These are phyloP conservation scores for Zoysia matrella DNA, from an alignment of 202 grass and related monocot species.

Conservation along the genomic window DNA sequence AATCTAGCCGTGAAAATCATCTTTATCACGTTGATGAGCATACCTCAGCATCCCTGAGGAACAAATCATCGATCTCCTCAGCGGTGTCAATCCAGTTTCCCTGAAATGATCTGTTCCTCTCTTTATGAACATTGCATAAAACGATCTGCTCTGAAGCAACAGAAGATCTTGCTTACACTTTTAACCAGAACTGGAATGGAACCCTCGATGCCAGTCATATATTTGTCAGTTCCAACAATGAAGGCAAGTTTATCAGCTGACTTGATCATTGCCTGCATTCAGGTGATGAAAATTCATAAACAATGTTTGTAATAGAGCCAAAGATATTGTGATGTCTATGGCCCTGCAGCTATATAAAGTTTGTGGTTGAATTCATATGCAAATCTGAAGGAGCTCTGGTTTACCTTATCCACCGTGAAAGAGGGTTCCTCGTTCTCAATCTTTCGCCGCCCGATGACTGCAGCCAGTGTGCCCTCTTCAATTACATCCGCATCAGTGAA, in stretches of 20 bases:
- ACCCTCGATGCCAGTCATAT: conserved; percentile 65
- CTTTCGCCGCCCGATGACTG: conserved; percentile 73
- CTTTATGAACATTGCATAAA: conserved; percentile 37
- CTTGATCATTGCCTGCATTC: conserved; percentile 56
- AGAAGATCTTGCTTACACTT: conserved; percentile 57
- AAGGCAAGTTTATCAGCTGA: conserved; percentile 70
- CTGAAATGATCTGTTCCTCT: conserved; percentile 57
- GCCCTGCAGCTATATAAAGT: background rate
- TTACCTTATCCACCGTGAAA: conserved; percentile 81
- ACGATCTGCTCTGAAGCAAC: background rate
- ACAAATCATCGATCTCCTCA: conserved; percentile 88
- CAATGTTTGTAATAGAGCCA: background rate
- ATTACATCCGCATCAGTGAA: conserved; percentile 84
- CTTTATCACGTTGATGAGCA: background rate
- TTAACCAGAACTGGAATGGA: conserved; percentile 85
- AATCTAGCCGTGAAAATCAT: background rate
- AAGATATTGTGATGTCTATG: background rate
- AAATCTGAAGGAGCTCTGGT: background rate
- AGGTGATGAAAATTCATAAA: background rate
- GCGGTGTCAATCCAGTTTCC: conserved; percentile 85
- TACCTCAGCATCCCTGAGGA: conserved; percentile 92
- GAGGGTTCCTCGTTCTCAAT: conserved; percentile 69
- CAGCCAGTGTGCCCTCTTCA: conserved; percentile 68
- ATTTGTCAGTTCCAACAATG: conserved; percentile 70
- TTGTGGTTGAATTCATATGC: background rate